Evolutionary conservation across 805 yeast genomes (phyloP).

Genomic region (Yamadazyma nakazawae): DNA sequence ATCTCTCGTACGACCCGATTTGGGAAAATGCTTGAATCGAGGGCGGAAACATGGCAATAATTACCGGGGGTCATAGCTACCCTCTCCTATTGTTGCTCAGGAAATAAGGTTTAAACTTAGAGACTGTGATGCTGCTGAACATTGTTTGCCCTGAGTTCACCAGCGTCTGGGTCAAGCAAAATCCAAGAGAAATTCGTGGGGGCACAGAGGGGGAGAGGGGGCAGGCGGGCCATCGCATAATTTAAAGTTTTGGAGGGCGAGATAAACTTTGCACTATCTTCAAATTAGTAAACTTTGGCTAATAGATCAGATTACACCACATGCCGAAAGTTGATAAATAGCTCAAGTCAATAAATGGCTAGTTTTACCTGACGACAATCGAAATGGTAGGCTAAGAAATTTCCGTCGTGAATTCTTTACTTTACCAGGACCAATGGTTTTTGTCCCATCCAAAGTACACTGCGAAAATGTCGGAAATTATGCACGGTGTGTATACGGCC

Average conservation of each 20-base stretch:
- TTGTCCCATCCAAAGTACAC: too few species aligned
- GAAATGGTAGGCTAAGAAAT: not conserved
- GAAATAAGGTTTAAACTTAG: conserved; percentile 3
- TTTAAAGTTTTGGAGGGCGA: too few species aligned
- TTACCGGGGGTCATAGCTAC: not conserved
- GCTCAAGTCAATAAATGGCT: not conserved
- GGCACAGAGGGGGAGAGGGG: too few species aligned
- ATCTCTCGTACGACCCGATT: not conserved
- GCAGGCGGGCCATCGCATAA: too few species aligned
- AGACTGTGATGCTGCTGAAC: conserved; percentile 4
- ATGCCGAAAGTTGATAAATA: too few species aligned
- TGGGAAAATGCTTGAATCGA: not conserved
- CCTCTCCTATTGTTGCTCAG: conserved; percentile 1
- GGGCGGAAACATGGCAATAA: not conserved
- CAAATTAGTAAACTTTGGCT: too few species aligned
- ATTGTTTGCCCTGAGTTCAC: conserved; percentile 1
- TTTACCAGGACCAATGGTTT: too few species aligned
- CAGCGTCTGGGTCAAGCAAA: not conserved
- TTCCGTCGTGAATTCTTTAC: not conserved
- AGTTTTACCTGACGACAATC: conserved; percentile 1
- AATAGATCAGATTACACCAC: too few species aligned
- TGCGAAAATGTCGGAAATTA: not conserved
- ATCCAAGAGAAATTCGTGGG: too few species aligned
- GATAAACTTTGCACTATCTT: too few species aligned
- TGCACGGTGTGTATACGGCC: not conserved